Conservation (phyloP, 305 asterid genomes). For the Rubia tinctorum region DNA sequence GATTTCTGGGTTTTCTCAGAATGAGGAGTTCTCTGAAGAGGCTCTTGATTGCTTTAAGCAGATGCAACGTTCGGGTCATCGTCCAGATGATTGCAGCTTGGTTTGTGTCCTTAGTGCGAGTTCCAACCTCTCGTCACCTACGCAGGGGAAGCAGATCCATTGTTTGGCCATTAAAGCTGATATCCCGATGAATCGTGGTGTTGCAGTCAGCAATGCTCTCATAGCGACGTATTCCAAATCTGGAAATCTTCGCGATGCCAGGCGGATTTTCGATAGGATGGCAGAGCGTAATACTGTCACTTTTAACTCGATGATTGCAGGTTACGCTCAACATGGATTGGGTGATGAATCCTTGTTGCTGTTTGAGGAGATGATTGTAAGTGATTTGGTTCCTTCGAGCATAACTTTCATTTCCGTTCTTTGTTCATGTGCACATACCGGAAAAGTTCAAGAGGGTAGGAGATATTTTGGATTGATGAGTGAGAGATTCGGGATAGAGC, state of each 20-base stretch:
- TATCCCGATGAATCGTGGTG: slow-evolving; percentile 35
- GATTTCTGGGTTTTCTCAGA: slow-evolving; percentile 65
- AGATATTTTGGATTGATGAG: slow-evolving; percentile 55
- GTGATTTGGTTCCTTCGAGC: slow-evolving; percentile 38
- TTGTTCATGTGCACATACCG: slow-evolving; percentile 71
- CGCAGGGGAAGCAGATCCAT: slow-evolving; percentile 76
- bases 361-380: slow-evolving; percentile 51
- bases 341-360: slow-evolving; percentile 47
- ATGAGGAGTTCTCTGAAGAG: slow-evolving; percentile 53
- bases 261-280: slow-evolving; percentile 52
- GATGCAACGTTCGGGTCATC: slow-evolving; percentile 56
- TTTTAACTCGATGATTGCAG: slow-evolving; percentile 67
- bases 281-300: slow-evolving; percentile 56
- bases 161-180: slow-evolving; percentile 52
- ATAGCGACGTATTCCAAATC: slow-evolving; percentile 75
- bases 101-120: slow-evolving; percentile 62
- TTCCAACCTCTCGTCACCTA: slow-evolving; percentile 55
- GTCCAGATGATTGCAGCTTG: slow-evolving; percentile 74
- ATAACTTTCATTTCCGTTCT: slow-evolving; percentile 73
- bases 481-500: slow-evolving; percentile 44
- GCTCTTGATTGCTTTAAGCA: slow-evolving; percentile 59
- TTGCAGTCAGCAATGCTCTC: slow-evolving; percentile 61
- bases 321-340: slow-evolving; percentile 76
- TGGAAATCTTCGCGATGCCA: slow-evolving; percentile 62
- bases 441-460: slow-evolving; percentile 65